Base-by-base conservation (phyloP, 2,329 filamentous ascomycete genomes). In the Coniochaeta prunicola region DNA sequence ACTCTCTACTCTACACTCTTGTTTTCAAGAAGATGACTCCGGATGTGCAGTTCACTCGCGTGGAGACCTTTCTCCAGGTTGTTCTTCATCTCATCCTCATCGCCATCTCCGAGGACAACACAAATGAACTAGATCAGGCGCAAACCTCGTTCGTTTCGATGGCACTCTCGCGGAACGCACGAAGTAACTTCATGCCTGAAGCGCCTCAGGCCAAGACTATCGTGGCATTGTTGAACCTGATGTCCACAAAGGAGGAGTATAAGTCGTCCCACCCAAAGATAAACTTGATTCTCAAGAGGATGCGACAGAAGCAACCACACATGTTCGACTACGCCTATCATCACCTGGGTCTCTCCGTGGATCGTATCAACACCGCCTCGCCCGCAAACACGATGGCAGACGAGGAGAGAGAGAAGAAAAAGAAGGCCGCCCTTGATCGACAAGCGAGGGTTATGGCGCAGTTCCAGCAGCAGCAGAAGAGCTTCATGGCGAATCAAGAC, bases 361-460 rank as follows among this genome's bases (percentile, higher is more conserved):
- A 96, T 67, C 83, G 90, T 56, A 85, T 96, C 62, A 89, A 90
- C 64, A 92, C 90, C 4, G 86, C 87, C 4, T 94, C 91, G 1
- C 91, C 92, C n/a, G 89, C 89, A 15, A 82, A 79, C 58, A 80
- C 84, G 61, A 77, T 79, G 6, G 84, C 80, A 38, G 87, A 90
- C 60, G 88, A 88, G 64, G 90, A 93, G 68, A 83, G 85, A 17
- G 90, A 93, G 71, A 78, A 85, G 61, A 96, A 93, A 77, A 99
- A 97, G 79, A 89, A 90, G 73, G 90, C 93, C 57, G 94, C 94
- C 0, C 76, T 92, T 42, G 93, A 92, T 66, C 86, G 94, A 24
- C 92, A 97, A 73, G 92, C 92, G 1, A 89, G 86, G 68, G 91
- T 99, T 33, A 97, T 99, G 92, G 94, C 92, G 1, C 92, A 97